Evolutionary conservation across 768 basidiomycete species (phyloP).

Genomic region (Suillus spraguei): DNA sequence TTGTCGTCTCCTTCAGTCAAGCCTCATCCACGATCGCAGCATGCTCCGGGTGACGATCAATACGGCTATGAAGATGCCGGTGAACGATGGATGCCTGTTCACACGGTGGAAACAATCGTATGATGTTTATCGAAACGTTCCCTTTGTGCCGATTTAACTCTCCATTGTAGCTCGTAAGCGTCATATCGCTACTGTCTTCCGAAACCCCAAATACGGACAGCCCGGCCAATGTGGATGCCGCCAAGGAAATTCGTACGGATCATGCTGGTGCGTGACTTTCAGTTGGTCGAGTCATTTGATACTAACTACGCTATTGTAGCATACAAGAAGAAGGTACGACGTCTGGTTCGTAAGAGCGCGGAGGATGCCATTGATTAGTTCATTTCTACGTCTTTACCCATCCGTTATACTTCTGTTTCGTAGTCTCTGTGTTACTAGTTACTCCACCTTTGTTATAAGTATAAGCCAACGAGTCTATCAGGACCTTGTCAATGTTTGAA

Average conservation of each 20-base stretch:
- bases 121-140: slow-evolving; percentile 23
- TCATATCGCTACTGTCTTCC: slow-evolving; percentile 93
- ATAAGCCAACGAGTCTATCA: slow-evolving; percentile 1
- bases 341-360: slow-evolving; percentile 82
- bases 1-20: neutral
- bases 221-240: slow-evolving; percentile 96
- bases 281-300: slow-evolving; percentile 9
- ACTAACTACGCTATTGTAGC: slow-evolving; percentile 41
- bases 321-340: slow-evolving; percentile 96
- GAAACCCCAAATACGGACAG: slow-evolving; percentile 91
- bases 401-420: slow-evolving; percentile 7
- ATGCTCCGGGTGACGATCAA: slow-evolving; percentile 94
- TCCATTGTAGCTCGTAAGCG: slow-evolving; percentile 77
- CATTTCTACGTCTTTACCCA: neutral
- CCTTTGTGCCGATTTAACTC: neutral
- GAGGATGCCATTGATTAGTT: slow-evolving; percentile 81
- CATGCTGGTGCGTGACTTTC: slow-evolving; percentile 47
- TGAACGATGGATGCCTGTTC: slow-evolving; percentile 97
- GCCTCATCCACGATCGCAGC: slow-evolving; percentile 47
- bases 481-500: neutral
- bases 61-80: slow-evolving; percentile 97
- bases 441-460: slow-evolving; percentile 8
- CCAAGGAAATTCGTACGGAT: slow-evolving; percentile 79
- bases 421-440: slow-evolving; percentile 14
- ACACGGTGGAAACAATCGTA: slow-evolving; percentile 96